Percentiles rank a stretch among this genome's conserved stretches.
These are phyloP conservation scores for Incumbomyces delicatus DNA, from an alignment of 2,329 filamentous ascomycete species.

Conservation along the genomic window DNA sequence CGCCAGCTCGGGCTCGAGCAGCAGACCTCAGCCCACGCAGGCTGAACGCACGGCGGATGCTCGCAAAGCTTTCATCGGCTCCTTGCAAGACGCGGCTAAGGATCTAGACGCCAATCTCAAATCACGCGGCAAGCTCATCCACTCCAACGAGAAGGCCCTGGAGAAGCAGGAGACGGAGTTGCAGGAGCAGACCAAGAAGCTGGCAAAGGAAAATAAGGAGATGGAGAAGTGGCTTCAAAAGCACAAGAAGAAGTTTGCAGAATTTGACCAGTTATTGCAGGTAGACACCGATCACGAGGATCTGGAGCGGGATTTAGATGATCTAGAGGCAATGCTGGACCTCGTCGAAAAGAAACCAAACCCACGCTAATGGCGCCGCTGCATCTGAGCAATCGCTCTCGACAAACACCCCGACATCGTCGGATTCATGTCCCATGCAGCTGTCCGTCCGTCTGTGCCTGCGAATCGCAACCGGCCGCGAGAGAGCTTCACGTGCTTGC, in stretches of 20 bases:
- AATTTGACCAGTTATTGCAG: conserved; percentile 40
- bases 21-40: conserved; percentile 10
- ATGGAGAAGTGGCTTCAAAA: conserved; percentile 46
- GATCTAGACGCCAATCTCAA: conserved; percentile 45
- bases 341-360: conserved; percentile 13
- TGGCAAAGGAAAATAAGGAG: conserved; percentile 44
- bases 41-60: conserved; percentile 33
- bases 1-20: too few relatives aligned
- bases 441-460: too few relatives aligned
- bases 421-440: too few relatives aligned
- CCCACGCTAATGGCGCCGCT: not conserved
- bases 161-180: conserved; percentile 47
- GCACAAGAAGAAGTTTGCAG: conserved; percentile 48
- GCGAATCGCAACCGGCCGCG: too few relatives aligned
- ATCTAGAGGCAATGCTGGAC: conserved; percentile 13
- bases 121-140: conserved; percentile 46
- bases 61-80: conserved; percentile 34
- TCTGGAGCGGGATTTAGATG: conserved; percentile 40
- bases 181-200: conserved; percentile 38
- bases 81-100: conserved; percentile 34
- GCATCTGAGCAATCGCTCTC: too few relatives aligned
- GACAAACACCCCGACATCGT: too few relatives aligned
- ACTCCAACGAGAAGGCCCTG: conserved; percentile 45
- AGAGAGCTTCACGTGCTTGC: too few relatives aligned
- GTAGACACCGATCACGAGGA: conserved; percentile 53